Percentiles rank a stretch among this genome's conserved stretches.
Conservation (phyloP, 139 green algal genomes). For the Marvania coccoides region DNA sequence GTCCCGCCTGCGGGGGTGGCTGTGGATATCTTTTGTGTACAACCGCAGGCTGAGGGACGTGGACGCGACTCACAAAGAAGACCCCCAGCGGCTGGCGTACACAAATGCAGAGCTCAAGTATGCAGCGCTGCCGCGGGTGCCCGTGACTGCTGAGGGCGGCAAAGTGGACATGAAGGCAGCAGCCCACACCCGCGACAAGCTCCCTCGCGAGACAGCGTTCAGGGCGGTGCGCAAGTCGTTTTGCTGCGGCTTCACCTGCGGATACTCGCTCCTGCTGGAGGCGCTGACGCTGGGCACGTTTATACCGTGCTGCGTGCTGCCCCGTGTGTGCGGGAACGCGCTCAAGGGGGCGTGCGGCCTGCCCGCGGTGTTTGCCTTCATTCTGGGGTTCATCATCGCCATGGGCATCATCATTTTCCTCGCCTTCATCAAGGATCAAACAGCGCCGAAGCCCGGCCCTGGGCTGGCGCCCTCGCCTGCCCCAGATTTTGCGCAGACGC, state of each 20-base stretch:
- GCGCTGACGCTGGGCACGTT: conserved; percentile 1
- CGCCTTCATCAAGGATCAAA: no score
- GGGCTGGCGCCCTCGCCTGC: no score
- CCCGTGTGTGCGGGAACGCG: not conserved
- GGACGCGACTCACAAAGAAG: conserved; percentile 4
- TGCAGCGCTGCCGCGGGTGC: not conserved
- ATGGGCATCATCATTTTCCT: not conserved
- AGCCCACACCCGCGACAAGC: conserved; percentile 14
- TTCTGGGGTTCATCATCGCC: conserved; percentile 3
- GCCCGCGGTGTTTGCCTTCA: conserved; percentile 8
- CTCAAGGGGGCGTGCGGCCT: conserved; percentile 5
- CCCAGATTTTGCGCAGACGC: no score
- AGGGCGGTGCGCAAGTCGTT: not conserved
- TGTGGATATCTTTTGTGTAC: conserved; percentile 20
- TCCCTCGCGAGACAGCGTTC: not conserved
- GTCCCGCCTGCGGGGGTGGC: conserved; percentile 18
- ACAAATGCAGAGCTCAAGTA: conserved; percentile 2
- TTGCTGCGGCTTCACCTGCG: not conserved
- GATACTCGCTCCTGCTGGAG: not conserved
- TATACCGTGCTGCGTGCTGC: conserved; percentile 7
- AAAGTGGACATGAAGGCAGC: not conserved
- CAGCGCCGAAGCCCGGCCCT: no score
- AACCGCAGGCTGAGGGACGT: not conserved
- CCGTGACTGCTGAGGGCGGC: not conserved
- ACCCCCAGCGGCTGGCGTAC: conserved; percentile 5